These are phyloP conservation scores for Aurantiochytrium sp. DNA, from an alignment of 108 stramenopile species.

Conservation along the genomic window DNA sequence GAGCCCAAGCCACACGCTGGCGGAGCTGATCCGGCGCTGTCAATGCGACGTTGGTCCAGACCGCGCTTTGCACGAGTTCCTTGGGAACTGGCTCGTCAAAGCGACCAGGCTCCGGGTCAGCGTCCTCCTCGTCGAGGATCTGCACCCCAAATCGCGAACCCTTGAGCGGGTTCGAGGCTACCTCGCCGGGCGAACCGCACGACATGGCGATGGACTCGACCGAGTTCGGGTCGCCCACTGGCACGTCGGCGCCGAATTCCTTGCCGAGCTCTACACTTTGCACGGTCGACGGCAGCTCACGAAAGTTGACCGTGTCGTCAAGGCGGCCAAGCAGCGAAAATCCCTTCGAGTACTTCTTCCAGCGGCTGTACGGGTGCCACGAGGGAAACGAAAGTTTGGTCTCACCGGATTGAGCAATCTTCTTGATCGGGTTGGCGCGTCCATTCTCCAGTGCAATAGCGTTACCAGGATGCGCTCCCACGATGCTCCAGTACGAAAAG, in stretches of 20 bases:
- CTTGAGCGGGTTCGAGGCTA: constrained; percentile 30
- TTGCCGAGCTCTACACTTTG: constrained; percentile 35
- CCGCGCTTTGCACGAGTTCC: neutral
- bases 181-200: constrained; percentile 47
- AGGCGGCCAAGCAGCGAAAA: constrained; percentile 1
- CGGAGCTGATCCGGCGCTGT: constrained; percentile 61
- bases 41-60: constrained; percentile 58
- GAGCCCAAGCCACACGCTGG: constrained; percentile 63
- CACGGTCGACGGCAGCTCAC: neutral
- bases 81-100: neutral
- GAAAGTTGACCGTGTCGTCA: constrained; percentile 28
- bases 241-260: neutral
- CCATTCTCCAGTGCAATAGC: neutral
- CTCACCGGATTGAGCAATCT: neutral
- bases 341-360: constrained; percentile 14
- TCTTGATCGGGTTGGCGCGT: neutral
- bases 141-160: constrained; percentile 31
- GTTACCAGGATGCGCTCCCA: neutral
- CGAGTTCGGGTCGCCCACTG: neutral
- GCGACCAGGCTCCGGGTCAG: neutral
- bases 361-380: neutral
- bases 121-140: constrained; percentile 13
- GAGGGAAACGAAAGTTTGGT: neutral
- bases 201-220: constrained; percentile 23
- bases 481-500: constrained; percentile 22